A percentile compares a stretch with the other conserved stretches of the same genome.
phyloP scores from a whole-genome alignment of 306 rosid species.

The Chamaecrista fasciculata region DNA sequence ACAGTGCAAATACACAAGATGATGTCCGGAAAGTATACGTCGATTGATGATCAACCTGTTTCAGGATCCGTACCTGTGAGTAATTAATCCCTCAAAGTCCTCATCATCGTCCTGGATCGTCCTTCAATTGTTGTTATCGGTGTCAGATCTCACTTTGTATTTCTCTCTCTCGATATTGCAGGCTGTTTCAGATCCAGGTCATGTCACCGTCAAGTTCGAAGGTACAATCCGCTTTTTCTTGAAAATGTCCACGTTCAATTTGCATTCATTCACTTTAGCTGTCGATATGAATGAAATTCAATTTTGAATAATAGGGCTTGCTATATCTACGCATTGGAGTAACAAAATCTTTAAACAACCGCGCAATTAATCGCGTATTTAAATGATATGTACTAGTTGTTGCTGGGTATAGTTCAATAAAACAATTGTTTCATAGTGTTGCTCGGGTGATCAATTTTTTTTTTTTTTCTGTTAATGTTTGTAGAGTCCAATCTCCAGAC shows the following conservation, averaged over 20 bases:
- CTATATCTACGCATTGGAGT: not conserved
- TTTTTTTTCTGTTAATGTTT: slow-evolving; percentile 16
- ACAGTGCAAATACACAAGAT: slow-evolving; percentile 35
- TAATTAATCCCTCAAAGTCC: not conserved
- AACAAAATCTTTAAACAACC: not conserved
- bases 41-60: slow-evolving; percentile 61
- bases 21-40: slow-evolving; percentile 90
- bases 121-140: not conserved
- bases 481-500: slow-evolving; percentile 88
- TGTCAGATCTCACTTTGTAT: slow-evolving; percentile 3
- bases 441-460: not conserved
- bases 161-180: slow-evolving; percentile 33
- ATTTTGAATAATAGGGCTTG: not conserved
- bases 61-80: slow-evolving; percentile 92
- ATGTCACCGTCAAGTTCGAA: slow-evolving; percentile 59
- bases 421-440: not conserved
- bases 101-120: not conserved
- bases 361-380: not conserved
- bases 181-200: slow-evolving; percentile 88
- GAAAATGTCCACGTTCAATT: not conserved
- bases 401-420: slow-evolving; percentile 8
- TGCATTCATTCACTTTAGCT: not conserved
- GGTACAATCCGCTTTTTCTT: slow-evolving; percentile 36
- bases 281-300: not conserved
- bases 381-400: not conserved